Percentiles rank a stretch among this genome's conserved stretches.
Conservation (phyloP, 2,329 filamentous ascomycete genomes). For the Calycina herbarum region DNA sequence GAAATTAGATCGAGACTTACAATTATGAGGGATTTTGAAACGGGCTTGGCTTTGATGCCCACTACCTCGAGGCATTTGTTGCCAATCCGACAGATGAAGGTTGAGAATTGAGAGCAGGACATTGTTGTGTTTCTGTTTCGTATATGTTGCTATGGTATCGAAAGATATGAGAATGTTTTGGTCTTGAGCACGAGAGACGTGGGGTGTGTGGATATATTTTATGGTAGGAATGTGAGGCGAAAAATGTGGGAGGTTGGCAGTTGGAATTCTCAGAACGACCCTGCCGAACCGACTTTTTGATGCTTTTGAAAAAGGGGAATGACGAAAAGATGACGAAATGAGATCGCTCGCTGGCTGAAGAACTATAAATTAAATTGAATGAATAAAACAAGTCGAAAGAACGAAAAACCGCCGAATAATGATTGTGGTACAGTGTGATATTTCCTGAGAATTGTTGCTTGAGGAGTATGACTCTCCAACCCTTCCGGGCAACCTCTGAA, state of each 20-base stretch:
- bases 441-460: constrained; percentile 3
- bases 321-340: constrained; percentile 6
- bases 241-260: constrained; percentile 1
- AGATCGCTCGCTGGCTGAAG: constrained; percentile 13
- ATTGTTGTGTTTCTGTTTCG: constrained; percentile 14
- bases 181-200: not conserved
- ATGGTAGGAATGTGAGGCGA: constrained; percentile 3
- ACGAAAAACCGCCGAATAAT: constrained; percentile 8
- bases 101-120: constrained; percentile 21
- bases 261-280: constrained; percentile 5
- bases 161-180: not conserved
- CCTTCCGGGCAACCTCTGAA: constrained; percentile 4
- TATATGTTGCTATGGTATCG: constrained; percentile 5
- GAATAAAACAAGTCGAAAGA: constrained; percentile 1
- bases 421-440: constrained; percentile 9
- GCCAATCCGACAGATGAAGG: constrained; percentile 17
- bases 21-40: constrained; percentile 22
- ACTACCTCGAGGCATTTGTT: constrained; percentile 24
- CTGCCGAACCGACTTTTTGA: not conserved
- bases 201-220: not conserved
- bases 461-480: constrained; percentile 1
- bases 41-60: constrained; percentile 22
- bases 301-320: constrained; percentile 1
- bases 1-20: constrained; percentile 15
- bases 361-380: not conserved